A percentile compares a stretch with the other conserved stretches of the same genome.
Conservation (phyloP, 257 asterid genomes). For the Petunia secreta region DNA sequence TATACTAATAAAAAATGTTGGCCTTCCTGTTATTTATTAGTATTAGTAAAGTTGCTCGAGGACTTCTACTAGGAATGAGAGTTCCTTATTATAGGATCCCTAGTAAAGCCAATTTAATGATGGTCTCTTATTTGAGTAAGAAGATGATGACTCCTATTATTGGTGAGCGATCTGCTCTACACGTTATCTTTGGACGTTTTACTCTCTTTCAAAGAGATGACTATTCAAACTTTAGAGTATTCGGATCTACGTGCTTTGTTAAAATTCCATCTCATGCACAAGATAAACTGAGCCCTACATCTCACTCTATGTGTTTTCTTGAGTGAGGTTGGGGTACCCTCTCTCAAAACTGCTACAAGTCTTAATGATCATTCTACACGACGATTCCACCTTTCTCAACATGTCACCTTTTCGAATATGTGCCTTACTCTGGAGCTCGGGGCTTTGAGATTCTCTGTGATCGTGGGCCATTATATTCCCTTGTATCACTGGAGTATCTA, state of each 20-base stretch:
- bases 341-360: too few species aligned
- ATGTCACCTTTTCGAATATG: too few species aligned
- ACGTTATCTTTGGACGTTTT: background rate
- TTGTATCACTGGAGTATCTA: background rate
- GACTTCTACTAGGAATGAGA: background rate
- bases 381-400: too few species aligned
- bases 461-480: background rate
- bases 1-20: background rate
- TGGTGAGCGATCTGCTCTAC: background rate
- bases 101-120: background rate
- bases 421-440: too few species aligned
- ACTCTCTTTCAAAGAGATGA: background rate
- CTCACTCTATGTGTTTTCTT: too few species aligned
- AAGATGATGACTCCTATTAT: background rate
- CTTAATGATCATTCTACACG: too few species aligned
- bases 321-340: too few species aligned
- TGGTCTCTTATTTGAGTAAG: background rate
- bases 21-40: background rate
- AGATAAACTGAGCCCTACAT: too few species aligned
- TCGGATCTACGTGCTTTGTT: background rate
- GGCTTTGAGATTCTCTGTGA: too few species aligned
- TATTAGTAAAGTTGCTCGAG: slow-evolving; percentile 12
- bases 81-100: slow-evolving; percentile 5
- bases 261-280: background rate
- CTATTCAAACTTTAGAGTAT: background rate